Base-by-base conservation (phyloP, 345 rosid species). In the Acer yangbiense region DNA sequence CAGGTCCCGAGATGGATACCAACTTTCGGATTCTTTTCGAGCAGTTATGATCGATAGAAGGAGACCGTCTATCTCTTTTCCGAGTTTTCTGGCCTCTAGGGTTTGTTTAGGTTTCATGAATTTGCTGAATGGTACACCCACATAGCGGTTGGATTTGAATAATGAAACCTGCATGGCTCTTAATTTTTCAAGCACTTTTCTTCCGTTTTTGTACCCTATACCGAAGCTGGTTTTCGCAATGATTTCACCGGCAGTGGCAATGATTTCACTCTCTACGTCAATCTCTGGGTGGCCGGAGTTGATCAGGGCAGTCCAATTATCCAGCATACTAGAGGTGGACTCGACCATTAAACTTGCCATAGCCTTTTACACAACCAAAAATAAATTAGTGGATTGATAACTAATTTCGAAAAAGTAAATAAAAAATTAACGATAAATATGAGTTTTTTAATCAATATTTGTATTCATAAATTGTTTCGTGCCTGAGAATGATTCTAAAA, bases 221-320 rank as follows among this genome's bases (percentile, higher is more conserved):
- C 99, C 99, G n/a, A 96, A 96, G 83, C 97, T 91, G 11, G 98
- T 87, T 79, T 84, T 92, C 41, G 97, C 97, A 0, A 96, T 92
- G 63, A 96, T 96, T 77, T 96, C 98, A 0, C 97, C 98, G 0
- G 98, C 95, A 0, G 89, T 88, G 18, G 81, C 83, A 16, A 79
- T 88, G 71, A 93, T 89, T 74, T 93, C 97, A 2, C 79, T 86
- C 79, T 92, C 98, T 13, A 92, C 88, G 23, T 96, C 97, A 25
- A 96, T 88, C 20, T 85, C 93, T 0, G 74, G 69, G 44, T 80
- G 70, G 13, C 94, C 92, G 1, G 90, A 83, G 52, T 77, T 85
- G 68, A 91, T 81, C 20, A 82, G 81, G 29, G 7, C 66, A 7
- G 64, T 29, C 99, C 99, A 96, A 68, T 82, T 83, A 73, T 92